Evolutionary conservation across 352 stramenopile species (phyloP).

Genomic region (Globisporangium paddicum): DNA sequence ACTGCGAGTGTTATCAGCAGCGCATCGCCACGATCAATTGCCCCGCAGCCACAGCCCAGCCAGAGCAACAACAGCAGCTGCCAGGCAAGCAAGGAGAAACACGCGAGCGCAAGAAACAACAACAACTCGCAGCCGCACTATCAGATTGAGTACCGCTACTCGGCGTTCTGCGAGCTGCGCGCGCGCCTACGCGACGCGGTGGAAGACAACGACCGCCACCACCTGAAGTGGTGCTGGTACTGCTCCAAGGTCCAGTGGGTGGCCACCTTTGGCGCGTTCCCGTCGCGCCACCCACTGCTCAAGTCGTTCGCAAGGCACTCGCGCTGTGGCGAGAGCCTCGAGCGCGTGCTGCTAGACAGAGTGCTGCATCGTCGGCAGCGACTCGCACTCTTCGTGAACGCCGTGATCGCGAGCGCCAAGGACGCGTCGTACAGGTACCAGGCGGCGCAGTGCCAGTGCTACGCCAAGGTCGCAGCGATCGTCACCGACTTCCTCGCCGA

Average conservation of each 20-base stretch:
- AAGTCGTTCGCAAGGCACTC: constrained; percentile 16
- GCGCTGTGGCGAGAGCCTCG: neutral
- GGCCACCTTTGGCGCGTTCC: constrained; percentile 31
- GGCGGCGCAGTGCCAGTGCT: constrained; percentile 38
- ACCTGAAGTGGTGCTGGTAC: constrained; percentile 56
- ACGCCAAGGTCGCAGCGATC: constrained; percentile 37
- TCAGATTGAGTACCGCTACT: constrained; percentile 46
- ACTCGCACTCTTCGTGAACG: constrained; percentile 38
- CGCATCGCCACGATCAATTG: neutral
- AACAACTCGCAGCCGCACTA: constrained; percentile 19
- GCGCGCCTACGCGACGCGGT: constrained; percentile 25
- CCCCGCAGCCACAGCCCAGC: neutral
- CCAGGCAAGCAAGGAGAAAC: constrained; percentile 2
- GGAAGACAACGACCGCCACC: constrained; percentile 21
- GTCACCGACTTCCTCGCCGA: constrained; percentile 54
- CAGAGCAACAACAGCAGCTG: neutral
- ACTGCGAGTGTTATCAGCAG: neutral
- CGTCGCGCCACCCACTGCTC: constrained; percentile 29
- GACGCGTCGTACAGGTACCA: constrained; percentile 48
- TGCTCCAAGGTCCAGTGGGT: constrained; percentile 43
- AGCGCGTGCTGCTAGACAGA: constrained; percentile 15
- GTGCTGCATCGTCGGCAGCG: constrained; percentile 22
- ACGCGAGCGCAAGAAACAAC: neutral
- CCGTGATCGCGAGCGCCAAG: constrained; percentile 36
- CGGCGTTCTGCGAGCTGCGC: constrained; percentile 42